Base-by-base conservation (phyloP, 192 early-diverging fungal genomes). In the Umbelopsis ramanniana region DNA sequence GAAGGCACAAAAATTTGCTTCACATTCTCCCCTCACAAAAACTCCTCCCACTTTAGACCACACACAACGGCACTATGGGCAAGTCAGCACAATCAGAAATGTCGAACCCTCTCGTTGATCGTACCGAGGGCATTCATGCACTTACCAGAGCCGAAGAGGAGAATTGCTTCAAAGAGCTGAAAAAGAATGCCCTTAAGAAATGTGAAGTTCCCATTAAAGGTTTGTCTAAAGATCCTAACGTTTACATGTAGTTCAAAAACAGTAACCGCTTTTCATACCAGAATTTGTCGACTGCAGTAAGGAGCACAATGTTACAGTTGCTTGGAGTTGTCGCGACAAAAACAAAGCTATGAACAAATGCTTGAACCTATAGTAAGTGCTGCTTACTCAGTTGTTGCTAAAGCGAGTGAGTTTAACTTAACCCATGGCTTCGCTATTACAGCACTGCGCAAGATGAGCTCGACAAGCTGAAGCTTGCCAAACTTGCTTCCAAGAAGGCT, bases 231-330 rank as follows among this genome's bases (percentile, higher is more conserved):
- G 29, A 24, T 69, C 15, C 21, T 14, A 35, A 35, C 10, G 15
- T 35, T 17, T 63, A 26, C 6, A 53, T 52, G 14, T 23, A 46
- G 21, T 23, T 15, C 60, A 72, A 60, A 19, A 19, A 10, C 19
- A n/a, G 17, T 63, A 17, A 22, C 40, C 11, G 35, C 8, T 21
- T 21, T 35, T n/a, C 23, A 15, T 80, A 23, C 14, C 50, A 86
- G 85, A 86, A 37, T 86, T 86, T 22, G 85, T 86, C 21, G 71
- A 82, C 46, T 86, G 85, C 46, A 86, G 83, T 71, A 80, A 84
- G 46, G 85, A 84, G 55, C 81, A 86, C 67, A 69, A 81, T 50
- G 74, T 86, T 21, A 83, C 81, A 7, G 85, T 86, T 19, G 77
- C 82, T 35, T 84, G 82, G 79, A 79, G 74, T 9, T 86, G 85